phyloP scores from a whole-genome alignment of 1,139 yeast genomes.

The Lodderomyces orthopsilosis region DNA sequence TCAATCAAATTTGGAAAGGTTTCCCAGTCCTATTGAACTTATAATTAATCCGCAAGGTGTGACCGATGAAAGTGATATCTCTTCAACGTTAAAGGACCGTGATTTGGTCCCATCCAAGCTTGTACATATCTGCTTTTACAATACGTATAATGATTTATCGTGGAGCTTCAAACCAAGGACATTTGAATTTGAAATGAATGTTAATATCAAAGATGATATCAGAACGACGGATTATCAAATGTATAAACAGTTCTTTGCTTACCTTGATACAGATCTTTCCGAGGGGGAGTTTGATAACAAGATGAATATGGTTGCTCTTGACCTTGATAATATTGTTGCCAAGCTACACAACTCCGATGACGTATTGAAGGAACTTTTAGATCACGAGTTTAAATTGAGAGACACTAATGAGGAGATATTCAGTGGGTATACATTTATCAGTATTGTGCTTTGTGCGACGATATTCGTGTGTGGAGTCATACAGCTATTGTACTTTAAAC shows the following conservation, averaged over 20 bases:
- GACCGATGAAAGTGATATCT: neutral
- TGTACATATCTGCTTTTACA: conserved; percentile 44
- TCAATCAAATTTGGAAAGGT: conserved; percentile 24
- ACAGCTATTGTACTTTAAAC: conserved; percentile 30
- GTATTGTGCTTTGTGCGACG: conserved; percentile 25
- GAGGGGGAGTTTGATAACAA: conserved; percentile 26
- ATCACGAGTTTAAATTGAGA: conserved; percentile 35
- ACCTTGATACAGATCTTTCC: conserved; percentile 2
- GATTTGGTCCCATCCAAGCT: neutral
- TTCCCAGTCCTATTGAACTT: conserved; percentile 6
- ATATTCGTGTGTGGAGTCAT: conserved; percentile 29
- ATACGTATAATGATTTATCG: conserved; percentile 39
- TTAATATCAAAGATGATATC: conserved; percentile 33
- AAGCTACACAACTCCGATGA: conserved; percentile 27
- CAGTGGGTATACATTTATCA: conserved; percentile 29
- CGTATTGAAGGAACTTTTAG: conserved; percentile 28
- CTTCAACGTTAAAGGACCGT: neutral
- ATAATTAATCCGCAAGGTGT: neutral
- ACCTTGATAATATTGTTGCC: conserved; percentile 31
- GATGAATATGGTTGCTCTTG: conserved; percentile 27
- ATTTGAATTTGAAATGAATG: conserved; percentile 34
- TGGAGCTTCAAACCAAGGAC: conserved; percentile 40
- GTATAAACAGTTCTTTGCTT: conserved; percentile 32
- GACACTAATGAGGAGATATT: conserved; percentile 42
- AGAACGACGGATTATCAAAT: conserved; percentile 35